Conservation (phyloP, 1,284 basidiomycete species). For the Apiotrichum brassicae region DNA sequence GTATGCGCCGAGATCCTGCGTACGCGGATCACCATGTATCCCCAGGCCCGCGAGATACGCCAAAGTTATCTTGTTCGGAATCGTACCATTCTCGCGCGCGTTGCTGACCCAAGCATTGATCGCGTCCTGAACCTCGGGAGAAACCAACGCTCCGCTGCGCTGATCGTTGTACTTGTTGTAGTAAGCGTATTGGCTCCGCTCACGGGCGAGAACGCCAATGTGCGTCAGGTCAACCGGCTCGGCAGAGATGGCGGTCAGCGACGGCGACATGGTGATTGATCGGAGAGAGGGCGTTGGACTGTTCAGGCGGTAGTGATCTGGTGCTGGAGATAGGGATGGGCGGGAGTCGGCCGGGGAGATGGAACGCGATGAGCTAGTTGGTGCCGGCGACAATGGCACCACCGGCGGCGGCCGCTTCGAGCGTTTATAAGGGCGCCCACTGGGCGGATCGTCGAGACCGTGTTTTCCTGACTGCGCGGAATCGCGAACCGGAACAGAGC, state of each 20-base stretch:
- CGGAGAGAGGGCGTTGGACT: constrained; percentile 9
- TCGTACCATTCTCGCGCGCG: constrained; percentile 11
- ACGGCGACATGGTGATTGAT: constrained; percentile 8
- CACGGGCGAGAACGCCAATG: constrained; percentile 27
- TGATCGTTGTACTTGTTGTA: constrained; percentile 14
- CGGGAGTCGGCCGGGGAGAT: no score
- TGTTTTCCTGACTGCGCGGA: no score
- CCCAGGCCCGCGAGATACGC: constrained; percentile 26
- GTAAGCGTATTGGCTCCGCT: constrained; percentile 26
- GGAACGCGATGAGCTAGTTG: background rate
- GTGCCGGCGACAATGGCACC: constrained; percentile 5
- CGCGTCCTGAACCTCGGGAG: constrained; percentile 16
- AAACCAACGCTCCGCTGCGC: constrained; percentile 5
- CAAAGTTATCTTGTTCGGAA: constrained; percentile 17
- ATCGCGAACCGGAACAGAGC: background rate
- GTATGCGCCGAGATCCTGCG: constrained; percentile 22
- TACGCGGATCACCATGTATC: constrained; percentile 16
- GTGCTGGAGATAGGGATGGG: no score
- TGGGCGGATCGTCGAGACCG: background rate
- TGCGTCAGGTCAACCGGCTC: constrained; percentile 8
- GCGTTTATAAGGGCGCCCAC: background rate
- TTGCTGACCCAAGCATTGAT: constrained; percentile 25
- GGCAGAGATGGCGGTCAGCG: background rate
- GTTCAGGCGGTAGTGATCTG: background rate
- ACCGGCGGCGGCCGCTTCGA: background rate